These are phyloP conservation scores for Solanum arcanum DNA, from an alignment of 257 asterid genomes.

Conservation along the genomic window DNA sequence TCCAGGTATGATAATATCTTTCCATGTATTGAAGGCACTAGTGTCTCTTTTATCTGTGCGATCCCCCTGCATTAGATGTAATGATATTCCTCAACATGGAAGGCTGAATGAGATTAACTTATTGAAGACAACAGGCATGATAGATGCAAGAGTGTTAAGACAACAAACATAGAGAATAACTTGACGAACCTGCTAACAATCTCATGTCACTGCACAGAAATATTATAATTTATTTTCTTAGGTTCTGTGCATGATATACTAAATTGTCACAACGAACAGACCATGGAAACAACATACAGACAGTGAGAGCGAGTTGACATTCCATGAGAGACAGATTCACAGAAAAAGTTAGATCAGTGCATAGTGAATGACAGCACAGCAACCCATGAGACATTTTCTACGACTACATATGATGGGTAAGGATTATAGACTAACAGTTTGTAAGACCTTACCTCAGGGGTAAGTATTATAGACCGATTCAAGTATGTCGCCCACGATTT, in stretches of 20 bases:
- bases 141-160: background rate
- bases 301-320: background rate
- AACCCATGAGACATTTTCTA: background rate
- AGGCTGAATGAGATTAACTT: background rate
- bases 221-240: background rate
- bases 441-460: constrained; percentile 66
- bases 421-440: background rate
- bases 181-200: background rate
- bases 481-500: constrained; percentile 83
- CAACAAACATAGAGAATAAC: background rate
- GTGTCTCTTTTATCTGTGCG: constrained; percentile 88
- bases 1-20: constrained; percentile 93
- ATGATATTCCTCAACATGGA: background rate
- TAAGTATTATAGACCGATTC: constrained; percentile 87
- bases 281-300: background rate
- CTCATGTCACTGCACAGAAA: background rate
- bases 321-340: background rate
- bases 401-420: background rate
- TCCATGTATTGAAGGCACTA: constrained; percentile 94
- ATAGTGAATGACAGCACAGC: background rate
- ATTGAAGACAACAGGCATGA: background rate
- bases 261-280: background rate
- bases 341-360: background rate
- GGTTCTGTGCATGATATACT: background rate
- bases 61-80: constrained; percentile 57